Base-by-base conservation (phyloP, 108 stramenopile species). In the Stephanodiscus minutulus region DNA sequence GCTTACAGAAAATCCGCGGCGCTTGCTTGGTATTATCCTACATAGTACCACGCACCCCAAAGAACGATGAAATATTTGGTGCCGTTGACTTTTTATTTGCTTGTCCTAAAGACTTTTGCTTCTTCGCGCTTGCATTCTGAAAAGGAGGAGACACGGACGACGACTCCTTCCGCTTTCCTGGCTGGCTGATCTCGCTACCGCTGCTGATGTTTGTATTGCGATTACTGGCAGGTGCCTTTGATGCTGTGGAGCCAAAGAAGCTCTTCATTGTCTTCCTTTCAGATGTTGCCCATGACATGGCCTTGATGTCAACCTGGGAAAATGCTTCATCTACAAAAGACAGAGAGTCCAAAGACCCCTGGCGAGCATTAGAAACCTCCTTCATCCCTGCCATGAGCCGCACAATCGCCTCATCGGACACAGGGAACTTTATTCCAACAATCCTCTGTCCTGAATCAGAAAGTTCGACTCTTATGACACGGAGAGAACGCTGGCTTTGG, bases 361-460 rank as follows among this genome's bases (percentile, higher is more conserved):
- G 64, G 2, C 70, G 75, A 1, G 63, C 62, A 22, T 46, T 64
- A 22, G 35, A 39, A 13, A 85, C 52, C 15, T 56, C 54, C 13
- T 62, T 65, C 53, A 85, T 64, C 31, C 72, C 70, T 35, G 33
- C 24, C 48, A 68, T 74, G 11, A 87, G 77, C 29, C 65, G 60
- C 13, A 35, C 49, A 33, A 76, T 65, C 1, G 82, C 83, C 5
- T 66, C 82, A 18, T 72, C 57, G 12, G 83, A 80, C 21, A 67
- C 59, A 41, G 87, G 87, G 58, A 86, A 88, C 18, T 73, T 77
- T 7, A 88, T 82, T 3, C 87, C 87, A 12, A 88, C 83, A 61
- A 86, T 70, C 11, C 81, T 63, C 29, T 74, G 63, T 18, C 61
- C 61, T 21, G 21, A 36, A 36, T 55, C 41, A 37, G 49, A 24